Evolutionary conservation across 2,329 filamentous ascomycete genomes (phyloP).

Genomic region (Pseudogymnoascus sp.): DNA sequence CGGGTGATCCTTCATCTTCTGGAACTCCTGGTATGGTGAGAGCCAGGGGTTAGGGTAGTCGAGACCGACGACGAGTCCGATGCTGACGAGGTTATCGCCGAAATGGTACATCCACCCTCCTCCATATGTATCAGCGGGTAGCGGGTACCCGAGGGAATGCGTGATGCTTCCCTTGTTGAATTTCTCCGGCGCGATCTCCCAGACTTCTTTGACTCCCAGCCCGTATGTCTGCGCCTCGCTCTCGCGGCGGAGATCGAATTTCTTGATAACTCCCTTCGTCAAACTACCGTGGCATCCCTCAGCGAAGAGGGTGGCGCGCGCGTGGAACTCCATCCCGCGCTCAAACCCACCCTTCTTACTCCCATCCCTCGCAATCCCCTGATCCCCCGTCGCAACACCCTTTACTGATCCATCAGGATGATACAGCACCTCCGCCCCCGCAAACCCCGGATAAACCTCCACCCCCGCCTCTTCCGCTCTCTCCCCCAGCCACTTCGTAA

Average conservation of each 20-base stretch:
- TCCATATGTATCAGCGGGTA: slow-evolving; percentile 84
- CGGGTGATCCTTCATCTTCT: slow-evolving; percentile 98
- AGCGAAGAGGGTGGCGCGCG: slow-evolving; percentile 80
- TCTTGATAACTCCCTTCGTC: slow-evolving; percentile 90
- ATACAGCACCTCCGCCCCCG: slow-evolving; percentile 88
- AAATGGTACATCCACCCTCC: slow-evolving; percentile 99
- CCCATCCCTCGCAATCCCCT: slow-evolving; percentile 76
- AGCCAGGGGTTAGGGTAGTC: slow-evolving; percentile 97
- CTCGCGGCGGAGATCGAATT: slow-evolving; percentile 82
- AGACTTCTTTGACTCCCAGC: slow-evolving; percentile 91
- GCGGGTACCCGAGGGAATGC: slow-evolving; percentile 88
- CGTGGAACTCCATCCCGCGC: slow-evolving; percentile 97
- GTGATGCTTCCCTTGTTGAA: slow-evolving; percentile 80
- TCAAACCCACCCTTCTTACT: slow-evolving; percentile 87
- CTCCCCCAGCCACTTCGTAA: slow-evolving; percentile 92
- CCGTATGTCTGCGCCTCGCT: slow-evolving; percentile 94
- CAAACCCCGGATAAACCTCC: slow-evolving; percentile 93
- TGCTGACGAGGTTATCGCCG: slow-evolving; percentile 88
- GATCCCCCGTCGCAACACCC: slow-evolving; percentile 92
- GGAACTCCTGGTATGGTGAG: slow-evolving; percentile 91
- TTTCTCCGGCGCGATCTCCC: slow-evolving; percentile 91
- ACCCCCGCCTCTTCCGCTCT: slow-evolving; percentile 94
- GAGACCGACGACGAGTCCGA: slow-evolving; percentile 86
- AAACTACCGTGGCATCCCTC: slow-evolving; percentile 95
- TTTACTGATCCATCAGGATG: slow-evolving; percentile 78